Percentiles rank a stretch among this genome's conserved stretches.
These are phyloP conservation scores for Penicillium sp. DNA, from an alignment of 2,329 filamentous ascomycete genomes.

Conservation along the genomic window DNA sequence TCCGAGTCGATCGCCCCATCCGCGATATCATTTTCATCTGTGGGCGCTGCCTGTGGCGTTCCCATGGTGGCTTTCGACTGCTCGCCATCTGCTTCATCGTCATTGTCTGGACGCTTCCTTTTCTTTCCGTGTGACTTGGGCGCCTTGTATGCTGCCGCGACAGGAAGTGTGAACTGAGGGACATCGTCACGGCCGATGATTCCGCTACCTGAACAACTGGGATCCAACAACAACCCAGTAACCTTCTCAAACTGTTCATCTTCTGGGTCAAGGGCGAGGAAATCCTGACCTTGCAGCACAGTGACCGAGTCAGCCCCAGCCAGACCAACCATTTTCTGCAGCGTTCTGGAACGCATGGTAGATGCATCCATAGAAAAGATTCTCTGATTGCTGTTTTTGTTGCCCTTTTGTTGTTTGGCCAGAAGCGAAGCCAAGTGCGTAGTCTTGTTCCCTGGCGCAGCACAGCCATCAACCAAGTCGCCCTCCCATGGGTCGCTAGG, in stretches of 20 bases:
- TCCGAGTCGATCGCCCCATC: constrained; percentile 55
- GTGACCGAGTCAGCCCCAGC: constrained; percentile 70
- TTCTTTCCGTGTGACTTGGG: constrained; percentile 39
- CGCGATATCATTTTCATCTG: constrained; percentile 40
- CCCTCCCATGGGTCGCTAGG: constrained; percentile 49
- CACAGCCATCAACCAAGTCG: constrained; percentile 86
- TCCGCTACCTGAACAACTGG: constrained; percentile 92
- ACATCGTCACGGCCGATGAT: constrained; percentile 86
- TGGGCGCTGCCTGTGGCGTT: constrained; percentile 21
- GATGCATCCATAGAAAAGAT: constrained; percentile 54
- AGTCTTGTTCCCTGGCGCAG: constrained; percentile 95
- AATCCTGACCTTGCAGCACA: constrained; percentile 75
- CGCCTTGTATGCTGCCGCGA: constrained; percentile 19
- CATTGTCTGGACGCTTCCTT: constrained; percentile 41
- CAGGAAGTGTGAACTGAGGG: constrained; percentile 65
- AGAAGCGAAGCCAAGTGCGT: constrained; percentile 85
- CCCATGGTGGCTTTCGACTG: constrained; percentile 10
- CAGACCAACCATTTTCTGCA: constrained; percentile 79
- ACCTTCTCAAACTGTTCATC: constrained; percentile 66
- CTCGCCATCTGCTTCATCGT: constrained; percentile 7
- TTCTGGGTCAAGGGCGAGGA: constrained; percentile 70
- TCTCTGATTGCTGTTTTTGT: constrained; percentile 33
- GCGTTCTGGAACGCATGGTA: constrained; percentile 62
- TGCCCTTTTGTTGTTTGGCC: constrained; percentile 28
- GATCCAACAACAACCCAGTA: constrained; percentile 81